A percentile compares a stretch with the other conserved stretches of the same genome.
These are phyloP conservation scores for Moesziomyces parantarcticus DNA, from an alignment of 1,284 basidiomycete genomes.

Conservation along the genomic window DNA sequence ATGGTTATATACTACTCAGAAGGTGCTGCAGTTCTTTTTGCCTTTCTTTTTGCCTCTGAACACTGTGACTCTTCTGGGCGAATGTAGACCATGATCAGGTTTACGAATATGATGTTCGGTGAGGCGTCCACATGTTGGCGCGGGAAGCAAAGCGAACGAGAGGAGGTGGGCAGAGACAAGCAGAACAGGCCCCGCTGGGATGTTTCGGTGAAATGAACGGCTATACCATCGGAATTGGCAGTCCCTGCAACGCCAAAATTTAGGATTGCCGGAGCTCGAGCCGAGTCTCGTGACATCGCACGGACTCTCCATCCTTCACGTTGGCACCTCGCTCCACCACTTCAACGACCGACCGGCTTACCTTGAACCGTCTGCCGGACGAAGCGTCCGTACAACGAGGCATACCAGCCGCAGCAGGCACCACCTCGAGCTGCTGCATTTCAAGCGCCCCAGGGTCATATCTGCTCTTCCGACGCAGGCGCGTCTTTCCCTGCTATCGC, in stretches of 20 bases:
- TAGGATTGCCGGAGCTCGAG: constrained; percentile 14
- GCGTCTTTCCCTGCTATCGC: no score
- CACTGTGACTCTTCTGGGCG: no score
- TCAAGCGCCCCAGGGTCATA: background rate
- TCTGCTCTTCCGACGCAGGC: no score
- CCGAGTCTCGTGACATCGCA: constrained; percentile 27
- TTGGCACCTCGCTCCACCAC: background rate
- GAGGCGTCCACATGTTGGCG: no score
- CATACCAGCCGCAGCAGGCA: no score
- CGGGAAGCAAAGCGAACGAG: no score
- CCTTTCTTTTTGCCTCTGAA: constrained; percentile 1
- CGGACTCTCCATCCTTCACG: constrained; percentile 2
- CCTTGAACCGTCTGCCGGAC: background rate
- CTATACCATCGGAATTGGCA: constrained; percentile 7
- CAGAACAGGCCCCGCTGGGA: no score
- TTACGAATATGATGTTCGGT: no score
- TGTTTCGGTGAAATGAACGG: constrained; percentile 20
- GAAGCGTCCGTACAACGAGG: background rate
- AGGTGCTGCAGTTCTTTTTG: constrained; percentile 77
- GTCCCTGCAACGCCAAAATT: constrained; percentile 1
- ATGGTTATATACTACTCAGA: no score
- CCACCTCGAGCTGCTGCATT: background rate
- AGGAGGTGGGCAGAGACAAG: no score
- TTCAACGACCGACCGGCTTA: background rate
- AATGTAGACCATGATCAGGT: no score